phyloP scores from a whole-genome alignment of 2,329 filamentous ascomycete species.

The Nothopassalora personata region DNA sequence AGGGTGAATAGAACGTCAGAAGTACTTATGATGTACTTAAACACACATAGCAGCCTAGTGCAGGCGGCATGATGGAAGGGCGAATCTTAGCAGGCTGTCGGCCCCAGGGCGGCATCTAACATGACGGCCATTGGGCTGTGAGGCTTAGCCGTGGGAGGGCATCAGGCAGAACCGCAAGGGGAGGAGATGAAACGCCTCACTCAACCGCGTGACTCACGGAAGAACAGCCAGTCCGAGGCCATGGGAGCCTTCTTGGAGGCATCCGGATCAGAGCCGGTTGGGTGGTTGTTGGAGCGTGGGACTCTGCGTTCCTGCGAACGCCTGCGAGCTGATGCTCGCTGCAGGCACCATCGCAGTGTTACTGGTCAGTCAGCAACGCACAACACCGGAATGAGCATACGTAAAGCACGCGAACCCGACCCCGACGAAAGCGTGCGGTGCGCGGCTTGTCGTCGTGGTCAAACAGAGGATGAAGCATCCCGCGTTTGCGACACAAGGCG shows the following conservation, averaged over 20 bases:
- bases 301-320: not conserved
- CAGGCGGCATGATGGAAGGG: slow-evolving; percentile 5
- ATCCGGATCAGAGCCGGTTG: not conserved
- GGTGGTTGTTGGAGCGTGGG: not conserved
- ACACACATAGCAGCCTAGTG: not conserved
- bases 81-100: not conserved
- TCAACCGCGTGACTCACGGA: not conserved
- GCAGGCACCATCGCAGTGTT: slow-evolving; percentile 2
- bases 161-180: not conserved
- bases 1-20: not conserved
- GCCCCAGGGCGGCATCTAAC: slow-evolving; percentile 2
- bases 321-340: not conserved
- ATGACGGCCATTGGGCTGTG: slow-evolving; percentile 1
- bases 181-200: not conserved
- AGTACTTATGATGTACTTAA: not conserved
- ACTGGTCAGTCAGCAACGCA: slow-evolving; percentile 1
- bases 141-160: slow-evolving; percentile 1
- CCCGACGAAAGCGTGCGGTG: not conserved
- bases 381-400: not conserved
- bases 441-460: not conserved
- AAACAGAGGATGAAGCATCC: not conserved
- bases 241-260: not conserved
- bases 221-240: not conserved
- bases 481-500: not conserved
- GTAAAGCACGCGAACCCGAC: not conserved